Evolutionary conservation across 2,329 filamentous ascomycete genomes (phyloP).

Genomic region (Tolypocladium endophyticum): DNA sequence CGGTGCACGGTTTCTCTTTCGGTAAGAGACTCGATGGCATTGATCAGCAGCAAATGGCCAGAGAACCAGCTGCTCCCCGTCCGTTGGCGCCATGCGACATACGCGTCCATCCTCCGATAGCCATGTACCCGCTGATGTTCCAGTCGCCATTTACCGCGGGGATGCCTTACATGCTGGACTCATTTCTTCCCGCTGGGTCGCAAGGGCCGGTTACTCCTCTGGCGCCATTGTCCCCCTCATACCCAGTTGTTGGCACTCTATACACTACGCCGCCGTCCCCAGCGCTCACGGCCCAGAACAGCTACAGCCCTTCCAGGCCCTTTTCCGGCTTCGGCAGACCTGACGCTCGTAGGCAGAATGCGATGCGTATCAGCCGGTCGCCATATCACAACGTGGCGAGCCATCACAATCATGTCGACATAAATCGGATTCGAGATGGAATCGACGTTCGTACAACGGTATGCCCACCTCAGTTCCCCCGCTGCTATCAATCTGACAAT

Average conservation of each 20-base stretch:
- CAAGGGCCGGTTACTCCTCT: slow-evolving; percentile 12
- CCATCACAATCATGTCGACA: slow-evolving; percentile 53
- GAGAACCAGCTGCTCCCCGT: slow-evolving; percentile 1
- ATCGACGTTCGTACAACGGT: slow-evolving; percentile 68
- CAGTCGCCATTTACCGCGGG: slow-evolving; percentile 16
- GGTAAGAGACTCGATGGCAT: slow-evolving; percentile 3
- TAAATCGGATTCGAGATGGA: slow-evolving; percentile 50
- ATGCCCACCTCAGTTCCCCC: slow-evolving; percentile 17
- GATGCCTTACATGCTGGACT: slow-evolving; percentile 19
- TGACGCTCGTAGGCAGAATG: slow-evolving; percentile 38
- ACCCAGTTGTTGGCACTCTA: slow-evolving; percentile 16
- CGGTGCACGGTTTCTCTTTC: slow-evolving; percentile 11
- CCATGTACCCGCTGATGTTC: slow-evolving; percentile 23
- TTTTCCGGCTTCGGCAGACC: slow-evolving; percentile 21
- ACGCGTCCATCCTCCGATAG: slow-evolving; percentile 12
- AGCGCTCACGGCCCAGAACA: slow-evolving; percentile 21
- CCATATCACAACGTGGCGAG: slow-evolving; percentile 35
- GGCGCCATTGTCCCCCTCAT: slow-evolving; percentile 18
- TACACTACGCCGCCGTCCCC: slow-evolving; percentile 23
- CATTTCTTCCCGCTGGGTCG: slow-evolving; percentile 7
- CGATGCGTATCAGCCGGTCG: slow-evolving; percentile 32
- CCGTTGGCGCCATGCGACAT: slow-evolving; percentile 6
- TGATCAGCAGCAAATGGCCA: slow-evolving; percentile 4
- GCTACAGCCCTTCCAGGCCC: slow-evolving; percentile 29
- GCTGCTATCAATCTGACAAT: slow-evolving; percentile 4